Percentiles rank a stretch among this genome's conserved stretches.
Conservation (phyloP, 176 grass and related monocot genomes). For the Bromus sterilis region DNA sequence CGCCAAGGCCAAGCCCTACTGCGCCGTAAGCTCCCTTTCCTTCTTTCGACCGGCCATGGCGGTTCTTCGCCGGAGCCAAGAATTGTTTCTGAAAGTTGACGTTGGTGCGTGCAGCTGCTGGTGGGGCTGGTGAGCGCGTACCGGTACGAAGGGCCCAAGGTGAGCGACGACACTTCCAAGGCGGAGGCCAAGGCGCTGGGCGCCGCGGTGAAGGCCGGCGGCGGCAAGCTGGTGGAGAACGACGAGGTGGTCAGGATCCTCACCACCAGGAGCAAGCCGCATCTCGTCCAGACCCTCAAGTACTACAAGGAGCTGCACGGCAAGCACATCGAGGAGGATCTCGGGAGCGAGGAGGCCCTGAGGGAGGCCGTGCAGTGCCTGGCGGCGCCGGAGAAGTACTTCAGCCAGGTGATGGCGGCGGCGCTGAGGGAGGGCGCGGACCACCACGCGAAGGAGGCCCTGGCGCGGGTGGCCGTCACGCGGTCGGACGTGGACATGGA, state of each 20-base stretch:
- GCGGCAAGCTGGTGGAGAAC: constrained; percentile 41
- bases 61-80: neutral
- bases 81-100: neutral
- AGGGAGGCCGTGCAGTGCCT: constrained; percentile 63
- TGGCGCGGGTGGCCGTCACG: constrained; percentile 65
- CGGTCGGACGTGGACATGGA: constrained; percentile 74
- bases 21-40: constrained; percentile 21
- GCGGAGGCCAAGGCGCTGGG: constrained; percentile 64
- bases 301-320: constrained; percentile 62
- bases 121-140: constrained; percentile 86
- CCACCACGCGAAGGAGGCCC: constrained; percentile 43
- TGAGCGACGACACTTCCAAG: constrained; percentile 46
- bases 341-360: constrained; percentile 21
- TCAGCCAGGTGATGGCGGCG: constrained; percentile 64
- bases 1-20: constrained; percentile 59
- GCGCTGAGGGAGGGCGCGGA: constrained; percentile 50
- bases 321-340: constrained; percentile 47
- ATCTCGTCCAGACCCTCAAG: constrained; percentile 64
- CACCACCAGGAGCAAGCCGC: constrained; percentile 71
- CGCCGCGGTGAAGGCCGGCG: constrained; percentile 38
- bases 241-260: constrained; percentile 71
- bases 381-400: constrained; percentile 60
- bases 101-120: constrained; percentile 48
- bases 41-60: neutral
- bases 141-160: constrained; percentile 65